Evolutionary conservation across 2,329 filamentous ascomycete genomes (phyloP).

Genomic region (Colletotrichum tabaci): DNA sequence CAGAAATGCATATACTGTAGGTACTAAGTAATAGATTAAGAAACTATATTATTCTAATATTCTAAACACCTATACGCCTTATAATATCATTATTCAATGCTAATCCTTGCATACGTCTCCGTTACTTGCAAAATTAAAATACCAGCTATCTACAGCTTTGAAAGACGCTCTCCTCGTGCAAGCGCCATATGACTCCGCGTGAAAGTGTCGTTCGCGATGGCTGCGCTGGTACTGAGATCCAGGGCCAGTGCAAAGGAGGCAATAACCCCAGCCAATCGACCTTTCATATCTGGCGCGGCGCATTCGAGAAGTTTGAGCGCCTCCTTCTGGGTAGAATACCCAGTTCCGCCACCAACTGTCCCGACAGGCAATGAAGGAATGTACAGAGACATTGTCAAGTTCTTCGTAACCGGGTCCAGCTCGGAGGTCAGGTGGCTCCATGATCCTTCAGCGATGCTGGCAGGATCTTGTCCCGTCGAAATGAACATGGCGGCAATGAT

Average conservation of each 20-base stretch:
- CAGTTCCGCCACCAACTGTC: slow-evolving; percentile 21
- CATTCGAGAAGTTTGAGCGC: slow-evolving; percentile 24
- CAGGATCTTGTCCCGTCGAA: slow-evolving; percentile 22
- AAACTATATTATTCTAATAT: too few relatives aligned
- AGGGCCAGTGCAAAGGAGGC: slow-evolving; percentile 8
- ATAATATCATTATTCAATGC: too few relatives aligned
- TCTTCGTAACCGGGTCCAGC: slow-evolving; percentile 14
- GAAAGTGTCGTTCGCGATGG: slow-evolving; percentile 19
- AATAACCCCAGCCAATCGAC: slow-evolving; percentile 12
- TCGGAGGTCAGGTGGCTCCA: slow-evolving; percentile 26
- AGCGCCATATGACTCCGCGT: slow-evolving; percentile 22
- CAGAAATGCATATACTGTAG: too few relatives aligned
- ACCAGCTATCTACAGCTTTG: neutral
- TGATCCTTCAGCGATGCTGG: slow-evolving; percentile 22
- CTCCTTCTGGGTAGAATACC: slow-evolving; percentile 20
- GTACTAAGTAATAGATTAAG: too few relatives aligned
- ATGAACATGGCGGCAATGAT: slow-evolving; percentile 32
- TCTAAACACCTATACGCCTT: too few relatives aligned
- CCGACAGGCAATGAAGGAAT: slow-evolving; percentile 14
- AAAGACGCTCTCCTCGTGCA: slow-evolving; percentile 15
- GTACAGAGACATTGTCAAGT: slow-evolving; percentile 16
- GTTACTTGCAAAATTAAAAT: too few relatives aligned
- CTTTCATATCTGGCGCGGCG: slow-evolving; percentile 1
- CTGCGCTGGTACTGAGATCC: slow-evolving; percentile 14
- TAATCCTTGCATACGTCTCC: too few relatives aligned